Percentiles rank a stretch among this genome's conserved stretches.
Evolutionary conservation across 2,329 filamentous ascomycete genomes (phyloP).

Genomic region (Penicillium decumbens): DNA sequence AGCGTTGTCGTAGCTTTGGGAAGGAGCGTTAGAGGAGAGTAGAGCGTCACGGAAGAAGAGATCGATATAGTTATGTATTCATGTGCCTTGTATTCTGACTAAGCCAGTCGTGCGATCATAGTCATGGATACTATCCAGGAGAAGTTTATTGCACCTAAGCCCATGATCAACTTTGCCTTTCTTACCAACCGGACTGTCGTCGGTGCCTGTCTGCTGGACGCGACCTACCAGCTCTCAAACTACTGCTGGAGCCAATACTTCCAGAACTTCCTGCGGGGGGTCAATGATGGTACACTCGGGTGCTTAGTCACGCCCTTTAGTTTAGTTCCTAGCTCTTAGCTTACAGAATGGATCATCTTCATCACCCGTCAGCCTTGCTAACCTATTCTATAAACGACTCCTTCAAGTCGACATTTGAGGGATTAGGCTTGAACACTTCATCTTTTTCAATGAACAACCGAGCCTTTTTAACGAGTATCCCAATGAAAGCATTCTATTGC

Average conservation of each 20-base stretch:
- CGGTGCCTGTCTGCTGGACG: constrained; percentile 28
- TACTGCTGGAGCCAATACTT: constrained; percentile 34
- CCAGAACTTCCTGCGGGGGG: constrained; percentile 23
- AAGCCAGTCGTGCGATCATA: constrained; percentile 31
- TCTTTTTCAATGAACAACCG: no score
- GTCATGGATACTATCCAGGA: constrained; percentile 54
- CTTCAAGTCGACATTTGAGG: constrained; percentile 57
- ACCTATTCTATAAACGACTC: constrained; percentile 71
- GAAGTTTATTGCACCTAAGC: constrained; percentile 44
- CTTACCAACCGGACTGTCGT: constrained; percentile 27
- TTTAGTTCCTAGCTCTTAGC: no score
- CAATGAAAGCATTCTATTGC: no score
- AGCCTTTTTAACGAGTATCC: constrained; percentile 17
- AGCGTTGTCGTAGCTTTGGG: no score
- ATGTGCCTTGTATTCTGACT: constrained; percentile 20
- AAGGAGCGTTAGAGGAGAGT: no score
- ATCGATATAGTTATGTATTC: no score
- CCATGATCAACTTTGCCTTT: constrained; percentile 47
- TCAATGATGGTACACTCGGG: no score
- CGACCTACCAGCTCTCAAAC: constrained; percentile 30
- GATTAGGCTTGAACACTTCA: constrained; percentile 57
- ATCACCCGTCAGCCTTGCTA: no score
- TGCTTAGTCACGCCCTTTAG: no score
- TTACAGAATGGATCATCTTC: no score
- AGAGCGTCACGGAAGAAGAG: no score